phyloP scores from a whole-genome alignment of 2,329 filamentous ascomycete genomes.

The Chaetoscypha palmicola region DNA sequence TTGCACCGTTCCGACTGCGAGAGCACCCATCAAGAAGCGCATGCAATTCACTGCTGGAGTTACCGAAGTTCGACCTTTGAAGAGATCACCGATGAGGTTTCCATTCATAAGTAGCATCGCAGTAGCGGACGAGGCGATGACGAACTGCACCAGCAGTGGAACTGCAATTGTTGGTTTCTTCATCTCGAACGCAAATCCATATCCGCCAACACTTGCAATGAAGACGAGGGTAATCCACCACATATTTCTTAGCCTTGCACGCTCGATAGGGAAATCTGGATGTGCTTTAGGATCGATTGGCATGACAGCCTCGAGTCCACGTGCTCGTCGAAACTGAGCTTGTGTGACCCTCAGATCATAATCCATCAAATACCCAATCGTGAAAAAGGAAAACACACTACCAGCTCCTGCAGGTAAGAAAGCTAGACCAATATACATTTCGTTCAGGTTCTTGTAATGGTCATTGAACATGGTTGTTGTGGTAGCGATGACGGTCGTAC shows the following conservation, averaged over 20 bases:
- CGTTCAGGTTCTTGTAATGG: conserved; percentile 7
- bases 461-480: conserved; percentile 35
- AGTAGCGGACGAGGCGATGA: conserved; percentile 22
- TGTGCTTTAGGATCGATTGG: conserved; percentile 6
- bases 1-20: conserved; percentile 17
- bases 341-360: conserved; percentile 53
- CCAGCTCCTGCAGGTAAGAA: conserved; percentile 38
- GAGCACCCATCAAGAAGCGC: conserved; percentile 27
- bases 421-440: conserved; percentile 10
- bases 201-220: conserved; percentile 4
- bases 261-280: conserved; percentile 23
- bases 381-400: conserved; percentile 37
- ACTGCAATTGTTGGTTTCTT: background rate
- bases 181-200: conserved; percentile 8
- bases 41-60: conserved; percentile 30
- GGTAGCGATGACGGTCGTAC: conserved; percentile 40
- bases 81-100: conserved; percentile 15
- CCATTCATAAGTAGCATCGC: conserved; percentile 22
- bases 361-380: conserved; percentile 51
- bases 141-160: conserved; percentile 17
- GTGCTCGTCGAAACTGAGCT: conserved; percentile 33
- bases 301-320: conserved; percentile 32
- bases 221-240: conserved; percentile 13
- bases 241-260: conserved; percentile 10
- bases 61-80: conserved; percentile 15